Conservation (phyloP, 1,284 basidiomycete genomes). For the Erythrobasidium hasegawianum region DNA sequence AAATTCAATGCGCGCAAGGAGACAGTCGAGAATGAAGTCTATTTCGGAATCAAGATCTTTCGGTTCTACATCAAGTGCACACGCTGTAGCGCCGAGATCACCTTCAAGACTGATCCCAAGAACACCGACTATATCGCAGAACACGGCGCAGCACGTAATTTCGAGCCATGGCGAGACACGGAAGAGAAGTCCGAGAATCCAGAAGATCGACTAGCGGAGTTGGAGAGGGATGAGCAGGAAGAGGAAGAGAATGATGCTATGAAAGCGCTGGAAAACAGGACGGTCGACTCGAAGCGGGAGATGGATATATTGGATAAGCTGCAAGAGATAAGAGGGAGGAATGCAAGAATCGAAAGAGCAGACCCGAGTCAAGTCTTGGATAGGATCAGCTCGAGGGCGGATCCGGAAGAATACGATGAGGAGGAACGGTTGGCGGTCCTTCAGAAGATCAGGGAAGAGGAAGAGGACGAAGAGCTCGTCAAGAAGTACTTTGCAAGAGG, state of each 20-base stretch:
- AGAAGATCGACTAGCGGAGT: conserved; percentile 68
- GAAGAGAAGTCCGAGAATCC: conserved; percentile 59
- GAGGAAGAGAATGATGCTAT: conserved; percentile 70
- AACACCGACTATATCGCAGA: conserved; percentile 91
- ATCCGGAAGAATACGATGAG: conserved; percentile 59
- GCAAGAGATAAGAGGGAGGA: conserved; percentile 87
- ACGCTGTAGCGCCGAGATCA: conserved; percentile 93
- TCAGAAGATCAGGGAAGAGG: conserved; percentile 55
- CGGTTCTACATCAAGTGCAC: conserved; percentile 61
- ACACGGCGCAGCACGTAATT: conserved; percentile 89
- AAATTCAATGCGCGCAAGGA: conserved; percentile 99
- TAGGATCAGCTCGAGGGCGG: conserved; percentile 37
- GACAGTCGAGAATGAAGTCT: conserved; percentile 93
- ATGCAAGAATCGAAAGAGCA: conserved; percentile 76
- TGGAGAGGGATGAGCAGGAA: conserved; percentile 53
- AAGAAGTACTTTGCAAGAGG: conserved; percentile 66
- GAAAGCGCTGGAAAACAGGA: conserved; percentile 90
- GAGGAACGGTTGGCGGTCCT: conserved; percentile 57
- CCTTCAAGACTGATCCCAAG: conserved; percentile 99
- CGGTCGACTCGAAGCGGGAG: conserved; percentile 85
- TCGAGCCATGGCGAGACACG: conserved; percentile 86
- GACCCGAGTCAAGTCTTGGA: conserved; percentile 48
- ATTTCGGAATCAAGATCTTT: conserved; percentile 91
- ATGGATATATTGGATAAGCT: conserved; percentile 98
- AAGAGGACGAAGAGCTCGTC: conserved; percentile 91